Evolutionary conservation across 2,329 filamentous ascomycete species (phyloP).

Genomic region (Pseudovirgaria hyperparasitica): DNA sequence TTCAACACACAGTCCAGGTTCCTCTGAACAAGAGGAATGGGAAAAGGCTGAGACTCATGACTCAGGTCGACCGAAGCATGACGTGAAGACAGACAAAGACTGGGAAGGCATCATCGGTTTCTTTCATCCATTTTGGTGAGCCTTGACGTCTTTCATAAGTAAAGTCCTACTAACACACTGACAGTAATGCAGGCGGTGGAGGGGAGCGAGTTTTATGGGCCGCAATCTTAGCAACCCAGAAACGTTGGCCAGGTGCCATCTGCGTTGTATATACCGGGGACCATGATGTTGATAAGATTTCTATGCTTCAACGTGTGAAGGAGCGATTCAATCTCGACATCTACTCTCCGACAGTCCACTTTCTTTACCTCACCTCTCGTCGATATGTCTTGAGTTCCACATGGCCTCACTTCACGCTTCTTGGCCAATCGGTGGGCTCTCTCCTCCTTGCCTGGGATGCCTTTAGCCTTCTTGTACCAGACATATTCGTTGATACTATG

Average conservation of each 20-base stretch:
- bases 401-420: slow-evolving; percentile 83
- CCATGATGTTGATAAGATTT: slow-evolving; percentile 69
- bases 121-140: slow-evolving; percentile 93
- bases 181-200: slow-evolving; percentile 85
- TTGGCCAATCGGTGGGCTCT: slow-evolving; percentile 88
- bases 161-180: slow-evolving; percentile 9
- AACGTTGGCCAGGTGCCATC: slow-evolving; percentile 74
- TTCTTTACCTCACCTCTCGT: slow-evolving; percentile 82
- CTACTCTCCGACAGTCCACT: slow-evolving; percentile 67
- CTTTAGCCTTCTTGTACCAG: slow-evolving; percentile 80
- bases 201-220: slow-evolving; percentile 96
- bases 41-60: slow-evolving; percentile 50
- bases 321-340: slow-evolving; percentile 85
- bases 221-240: slow-evolving; percentile 81
- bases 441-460: slow-evolving; percentile 82
- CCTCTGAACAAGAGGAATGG: slow-evolving; percentile 54
- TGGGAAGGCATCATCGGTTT: slow-evolving; percentile 88
- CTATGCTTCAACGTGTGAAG: slow-evolving; percentile 66
- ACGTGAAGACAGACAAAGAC: slow-evolving; percentile 36
- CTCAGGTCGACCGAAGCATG: slow-evolving; percentile 32
- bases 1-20: slow-evolving; percentile 4
- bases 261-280: slow-evolving; percentile 94
- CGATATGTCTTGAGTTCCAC: slow-evolving; percentile 75
- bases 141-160: slow-evolving; percentile 3
- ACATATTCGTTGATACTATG: slow-evolving; percentile 96